These are phyloP conservation scores for Aegilops bicornis DNA, from an alignment of 176 grass and related monocot species.

Conservation along the genomic window DNA sequence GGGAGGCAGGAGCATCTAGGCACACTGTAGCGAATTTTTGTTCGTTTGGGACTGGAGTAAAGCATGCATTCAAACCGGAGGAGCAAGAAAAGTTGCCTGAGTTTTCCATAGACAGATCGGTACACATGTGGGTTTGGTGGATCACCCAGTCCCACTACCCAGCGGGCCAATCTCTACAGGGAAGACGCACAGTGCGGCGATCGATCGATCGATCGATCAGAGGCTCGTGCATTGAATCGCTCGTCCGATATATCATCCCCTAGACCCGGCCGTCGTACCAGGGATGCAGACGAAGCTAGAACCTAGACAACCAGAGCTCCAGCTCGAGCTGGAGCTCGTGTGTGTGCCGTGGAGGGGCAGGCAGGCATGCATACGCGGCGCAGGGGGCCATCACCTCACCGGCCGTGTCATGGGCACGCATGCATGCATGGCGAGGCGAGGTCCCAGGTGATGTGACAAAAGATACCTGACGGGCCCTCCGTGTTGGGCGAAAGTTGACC, in stretches of 20 bases:
- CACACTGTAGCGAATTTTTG: too few species aligned
- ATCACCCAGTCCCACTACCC: too few species aligned
- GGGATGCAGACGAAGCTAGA: too few species aligned
- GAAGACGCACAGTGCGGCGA: conserved; percentile 15
- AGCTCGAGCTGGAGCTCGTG: background rate
- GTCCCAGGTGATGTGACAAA: conserved; percentile 52
- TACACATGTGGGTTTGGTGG: background rate
- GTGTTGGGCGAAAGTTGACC: conserved; percentile 39
- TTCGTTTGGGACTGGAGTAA: too few species aligned
- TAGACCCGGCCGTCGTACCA: background rate
- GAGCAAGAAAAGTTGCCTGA: background rate
- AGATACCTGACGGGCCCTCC: conserved; percentile 40
- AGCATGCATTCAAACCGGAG: background rate
- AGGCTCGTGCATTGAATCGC: background rate
- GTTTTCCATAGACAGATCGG: background rate
- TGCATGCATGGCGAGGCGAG: background rate
- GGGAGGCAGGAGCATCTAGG: background rate
- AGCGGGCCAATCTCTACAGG: background rate
- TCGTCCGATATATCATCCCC: background rate
- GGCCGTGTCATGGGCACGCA: background rate
- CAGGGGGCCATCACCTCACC: background rate
- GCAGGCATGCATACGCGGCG: background rate
- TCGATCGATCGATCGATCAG: background rate
- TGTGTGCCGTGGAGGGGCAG: background rate
- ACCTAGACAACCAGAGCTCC: too few species aligned